Conservation (phyloP, 768 basidiomycete species). For the Mycena rebaudengoi region DNA sequence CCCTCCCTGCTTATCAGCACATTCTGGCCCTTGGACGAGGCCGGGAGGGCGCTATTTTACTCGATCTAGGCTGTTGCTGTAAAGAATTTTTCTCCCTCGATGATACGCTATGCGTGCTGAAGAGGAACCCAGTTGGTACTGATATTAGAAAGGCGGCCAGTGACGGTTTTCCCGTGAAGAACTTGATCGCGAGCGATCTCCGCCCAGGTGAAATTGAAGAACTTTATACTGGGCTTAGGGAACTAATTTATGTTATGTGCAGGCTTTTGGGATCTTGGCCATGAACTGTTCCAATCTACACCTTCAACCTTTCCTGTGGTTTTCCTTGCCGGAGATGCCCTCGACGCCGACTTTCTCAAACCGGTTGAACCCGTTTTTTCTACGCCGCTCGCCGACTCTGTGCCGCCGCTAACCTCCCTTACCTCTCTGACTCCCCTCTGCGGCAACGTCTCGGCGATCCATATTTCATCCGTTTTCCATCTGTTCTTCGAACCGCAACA, state of each 20-base stretch:
- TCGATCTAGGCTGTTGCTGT: slow-evolving; percentile 58
- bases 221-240: too few species aligned
- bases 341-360: slow-evolving; percentile 56
- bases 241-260: not conserved
- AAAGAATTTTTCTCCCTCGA: slow-evolving; percentile 3
- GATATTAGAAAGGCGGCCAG: slow-evolving; percentile 47
- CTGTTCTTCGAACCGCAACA: slow-evolving; percentile 53
- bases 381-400: slow-evolving; percentile 24
- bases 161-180: slow-evolving; percentile 50
- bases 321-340: slow-evolving; percentile 64
- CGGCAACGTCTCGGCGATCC: slow-evolving; percentile 44
- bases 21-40: slow-evolving; percentile 39
- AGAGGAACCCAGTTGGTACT: slow-evolving; percentile 56
- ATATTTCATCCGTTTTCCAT: slow-evolving; percentile 60
- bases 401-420: slow-evolving; percentile 37
- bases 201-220: slow-evolving; percentile 34
- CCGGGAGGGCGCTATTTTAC: slow-evolving; percentile 43
- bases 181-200: slow-evolving; percentile 49
- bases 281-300: slow-evolving; percentile 64
- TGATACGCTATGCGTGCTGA: too few species aligned
- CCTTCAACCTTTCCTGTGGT: slow-evolving; percentile 60
- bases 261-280: slow-evolving; percentile 72
- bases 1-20: slow-evolving; percentile 42
- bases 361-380: slow-evolving; percentile 36
- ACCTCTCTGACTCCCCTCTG: slow-evolving; percentile 54